Conservation (phyloP, 106 monocot species). For the Allium sativum region DNA sequence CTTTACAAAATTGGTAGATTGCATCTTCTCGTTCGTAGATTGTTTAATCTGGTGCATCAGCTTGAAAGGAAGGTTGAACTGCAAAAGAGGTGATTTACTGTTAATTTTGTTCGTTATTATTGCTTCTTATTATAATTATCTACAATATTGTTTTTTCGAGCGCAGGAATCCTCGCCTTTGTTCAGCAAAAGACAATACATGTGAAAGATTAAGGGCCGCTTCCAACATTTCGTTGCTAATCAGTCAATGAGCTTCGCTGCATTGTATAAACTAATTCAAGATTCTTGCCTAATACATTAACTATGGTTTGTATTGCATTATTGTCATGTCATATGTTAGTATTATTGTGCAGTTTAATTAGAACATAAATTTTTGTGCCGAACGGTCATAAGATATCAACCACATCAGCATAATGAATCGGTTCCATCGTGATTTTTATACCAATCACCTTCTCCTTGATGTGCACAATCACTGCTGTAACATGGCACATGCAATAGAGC, state of each 20-base stretch:
- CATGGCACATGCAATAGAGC: slow-evolving; percentile 88
- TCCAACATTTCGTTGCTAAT: slow-evolving; percentile 14
- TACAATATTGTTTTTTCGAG: neutral
- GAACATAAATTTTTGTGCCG: slow-evolving; percentile 26
- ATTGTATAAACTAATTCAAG: too few species aligned
- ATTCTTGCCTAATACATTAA: too few species aligned
- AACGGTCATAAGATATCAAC: slow-evolving; percentile 90
- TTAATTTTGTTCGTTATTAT: neutral
- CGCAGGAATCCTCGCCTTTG: slow-evolving; percentile 21
- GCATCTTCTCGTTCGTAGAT: slow-evolving; percentile 12
- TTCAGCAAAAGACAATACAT: slow-evolving; percentile 8
- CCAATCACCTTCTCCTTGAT: slow-evolving; percentile 73
- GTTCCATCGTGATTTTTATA: slow-evolving; percentile 78
- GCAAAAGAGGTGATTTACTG: slow-evolving; percentile 22
- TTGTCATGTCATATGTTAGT: too few species aligned
- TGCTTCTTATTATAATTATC: neutral
- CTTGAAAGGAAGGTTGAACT: slow-evolving; percentile 37
- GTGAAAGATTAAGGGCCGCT: slow-evolving; percentile 14
- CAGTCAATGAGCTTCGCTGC: too few species aligned
- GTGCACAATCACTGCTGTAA: slow-evolving; percentile 96
- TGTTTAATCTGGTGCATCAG: slow-evolving; percentile 14
- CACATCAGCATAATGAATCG: slow-evolving; percentile 65
- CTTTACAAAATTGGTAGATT: slow-evolving; percentile 8
- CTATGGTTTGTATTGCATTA: too few species aligned
- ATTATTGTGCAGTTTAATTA: too few species aligned